These are phyloP conservation scores for Pseudocohnilembus persalinus DNA, from an alignment of 169 alveolate species.

Conservation along the genomic window DNA sequence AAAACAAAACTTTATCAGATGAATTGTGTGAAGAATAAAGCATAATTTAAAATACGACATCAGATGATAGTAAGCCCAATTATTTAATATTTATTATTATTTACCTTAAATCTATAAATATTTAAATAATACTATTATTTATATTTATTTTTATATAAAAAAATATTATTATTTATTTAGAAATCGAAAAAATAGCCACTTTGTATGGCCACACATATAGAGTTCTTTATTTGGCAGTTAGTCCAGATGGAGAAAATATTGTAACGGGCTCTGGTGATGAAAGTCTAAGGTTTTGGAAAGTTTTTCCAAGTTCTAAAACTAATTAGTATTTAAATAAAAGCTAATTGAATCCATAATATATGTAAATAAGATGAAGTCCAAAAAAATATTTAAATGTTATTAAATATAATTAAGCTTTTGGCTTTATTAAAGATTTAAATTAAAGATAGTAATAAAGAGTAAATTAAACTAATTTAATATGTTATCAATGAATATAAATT, in stretches of 20 bases:
- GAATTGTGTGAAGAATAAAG: too few species aligned
- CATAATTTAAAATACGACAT: too few species aligned
- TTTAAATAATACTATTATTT: too few species aligned
- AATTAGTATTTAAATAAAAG: background rate
- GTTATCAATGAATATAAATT: too few species aligned
- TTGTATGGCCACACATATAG: constrained; percentile 75
- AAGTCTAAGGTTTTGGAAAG: constrained; percentile 85
- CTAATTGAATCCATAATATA: background rate
- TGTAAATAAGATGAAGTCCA: constrained; percentile 14
- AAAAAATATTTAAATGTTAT: too few species aligned
- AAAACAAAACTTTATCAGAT: background rate
- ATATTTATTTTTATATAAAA: too few species aligned
- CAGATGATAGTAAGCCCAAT: too few species aligned
- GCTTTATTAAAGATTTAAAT: too few species aligned
- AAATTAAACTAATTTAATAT: too few species aligned
- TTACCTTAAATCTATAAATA: background rate
- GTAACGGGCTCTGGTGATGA: constrained; percentile 86
- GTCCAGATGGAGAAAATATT: constrained; percentile 75
- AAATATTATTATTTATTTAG: constrained; percentile 36
- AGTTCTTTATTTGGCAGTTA: constrained; percentile 68
- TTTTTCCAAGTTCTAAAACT: constrained; percentile 47
- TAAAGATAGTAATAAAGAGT: too few species aligned
- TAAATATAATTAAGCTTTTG: too few species aligned
- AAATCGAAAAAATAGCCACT: constrained; percentile 55
- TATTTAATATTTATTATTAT: too few species aligned